Conservation (phyloP, 2,329 filamentous ascomycete species). For the Phyllosticta citrichinensis region DNA sequence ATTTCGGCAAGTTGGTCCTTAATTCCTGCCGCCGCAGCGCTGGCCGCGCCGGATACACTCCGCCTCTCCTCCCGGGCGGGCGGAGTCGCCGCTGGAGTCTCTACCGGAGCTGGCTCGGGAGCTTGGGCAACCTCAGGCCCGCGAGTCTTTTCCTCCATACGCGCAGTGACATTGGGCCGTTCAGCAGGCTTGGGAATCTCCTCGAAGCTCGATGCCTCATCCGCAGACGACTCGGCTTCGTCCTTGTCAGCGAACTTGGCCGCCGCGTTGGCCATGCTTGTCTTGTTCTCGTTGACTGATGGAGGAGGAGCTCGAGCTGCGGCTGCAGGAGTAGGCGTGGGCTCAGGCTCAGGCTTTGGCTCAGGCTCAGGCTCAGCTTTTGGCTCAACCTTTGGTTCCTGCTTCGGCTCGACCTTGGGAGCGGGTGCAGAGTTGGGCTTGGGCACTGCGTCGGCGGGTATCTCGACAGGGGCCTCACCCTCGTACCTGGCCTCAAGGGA, state of each 20-base stretch:
- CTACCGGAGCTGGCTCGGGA: background rate
- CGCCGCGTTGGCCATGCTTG: constrained; percentile 75
- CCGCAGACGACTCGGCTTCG: constrained; percentile 46
- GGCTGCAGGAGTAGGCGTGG: constrained; percentile 35
- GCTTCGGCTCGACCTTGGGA: constrained; percentile 42
- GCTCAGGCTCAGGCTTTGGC: constrained; percentile 40
- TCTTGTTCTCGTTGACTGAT: constrained; percentile 73
- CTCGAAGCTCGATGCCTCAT: constrained; percentile 74
- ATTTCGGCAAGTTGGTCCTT: constrained; percentile 64
- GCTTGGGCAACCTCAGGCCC: constrained; percentile 23
- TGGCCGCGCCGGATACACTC: constrained; percentile 29
- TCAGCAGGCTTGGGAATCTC: constrained; percentile 69
- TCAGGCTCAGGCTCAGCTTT: constrained; percentile 35
- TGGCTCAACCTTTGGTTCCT: constrained; percentile 38
- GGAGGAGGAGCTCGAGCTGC: constrained; percentile 46
- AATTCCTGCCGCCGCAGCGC: constrained; percentile 42
- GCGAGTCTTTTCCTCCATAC: constrained; percentile 31
- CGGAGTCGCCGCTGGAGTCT: constrained; percentile 2
- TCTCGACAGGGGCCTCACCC: constrained; percentile 67
- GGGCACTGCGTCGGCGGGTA: constrained; percentile 59
- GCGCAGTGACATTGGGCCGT: constrained; percentile 36
- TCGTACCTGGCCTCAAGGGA: constrained; percentile 89
- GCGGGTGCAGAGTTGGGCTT: constrained; percentile 25
- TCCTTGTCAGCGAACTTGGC: constrained; percentile 75
- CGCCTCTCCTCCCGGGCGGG: constrained; percentile 14